Percentiles rank a stretch among this genome's conserved stretches.
Conservation (phyloP, 2,329 filamentous ascomycete genomes). For the Fusarium odoratissimum region DNA sequence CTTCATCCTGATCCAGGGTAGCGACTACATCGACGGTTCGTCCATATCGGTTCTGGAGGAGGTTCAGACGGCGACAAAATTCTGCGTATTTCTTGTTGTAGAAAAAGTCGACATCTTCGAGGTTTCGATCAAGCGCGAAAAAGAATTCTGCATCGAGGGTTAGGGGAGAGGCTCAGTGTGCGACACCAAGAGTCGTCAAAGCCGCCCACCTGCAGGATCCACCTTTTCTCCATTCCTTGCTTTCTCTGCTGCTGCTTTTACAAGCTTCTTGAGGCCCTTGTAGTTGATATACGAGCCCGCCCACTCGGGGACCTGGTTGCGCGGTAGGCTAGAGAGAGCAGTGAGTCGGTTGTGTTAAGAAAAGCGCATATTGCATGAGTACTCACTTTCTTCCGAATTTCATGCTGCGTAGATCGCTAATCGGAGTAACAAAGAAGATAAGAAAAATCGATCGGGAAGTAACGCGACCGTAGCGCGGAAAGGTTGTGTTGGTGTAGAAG, state of each 20-base stretch:
- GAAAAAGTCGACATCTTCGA: conserved; percentile 96
- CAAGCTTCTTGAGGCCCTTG: conserved; percentile 92
- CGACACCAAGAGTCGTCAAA: conserved; percentile 46
- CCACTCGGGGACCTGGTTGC: conserved; percentile 91
- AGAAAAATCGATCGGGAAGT: neutral
- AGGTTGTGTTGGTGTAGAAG: conserved; percentile 1
- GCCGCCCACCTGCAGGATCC: conserved; percentile 86
- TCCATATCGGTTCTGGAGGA: conserved; percentile 90
- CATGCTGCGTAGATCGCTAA: conserved; percentile 54
- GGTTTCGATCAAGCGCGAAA: conserved; percentile 93
- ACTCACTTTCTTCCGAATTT: conserved; percentile 73
- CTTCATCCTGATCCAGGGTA: conserved; percentile 85
- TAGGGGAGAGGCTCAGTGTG: conserved; percentile 48
- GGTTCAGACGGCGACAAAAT: conserved; percentile 82
- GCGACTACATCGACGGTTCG: conserved; percentile 75
- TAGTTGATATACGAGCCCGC: conserved; percentile 87
- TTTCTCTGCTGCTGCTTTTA: conserved; percentile 80
- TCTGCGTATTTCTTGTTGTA: conserved; percentile 97
- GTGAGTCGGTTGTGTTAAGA: conserved; percentile 24
- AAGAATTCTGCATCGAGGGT: conserved; percentile 81
- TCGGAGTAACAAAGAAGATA: conserved; percentile 12
- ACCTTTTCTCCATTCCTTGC: conserved; percentile 77
- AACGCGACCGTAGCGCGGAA: conserved; percentile 5
- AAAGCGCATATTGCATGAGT: neutral
- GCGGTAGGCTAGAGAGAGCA: conserved; percentile 67